These are phyloP conservation scores for Nemania abortiva DNA, from an alignment of 2,329 filamentous ascomycete genomes.

Conservation along the genomic window DNA sequence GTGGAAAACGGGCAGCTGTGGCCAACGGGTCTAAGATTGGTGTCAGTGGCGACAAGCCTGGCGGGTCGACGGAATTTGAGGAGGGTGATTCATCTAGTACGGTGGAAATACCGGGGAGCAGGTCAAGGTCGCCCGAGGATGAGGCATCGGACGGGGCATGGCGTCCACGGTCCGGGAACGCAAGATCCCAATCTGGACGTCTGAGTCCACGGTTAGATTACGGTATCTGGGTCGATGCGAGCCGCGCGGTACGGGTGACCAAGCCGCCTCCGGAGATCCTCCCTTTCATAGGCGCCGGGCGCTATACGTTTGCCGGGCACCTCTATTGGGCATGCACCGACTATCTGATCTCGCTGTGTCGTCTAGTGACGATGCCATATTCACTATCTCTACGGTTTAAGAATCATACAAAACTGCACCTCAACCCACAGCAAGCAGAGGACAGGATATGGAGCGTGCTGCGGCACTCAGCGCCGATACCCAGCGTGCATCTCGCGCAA, in stretches of 20 bases:
- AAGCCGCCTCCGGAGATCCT: constrained; percentile 41
- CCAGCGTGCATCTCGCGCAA: constrained; percentile 38
- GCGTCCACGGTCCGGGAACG: background rate
- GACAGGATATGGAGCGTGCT: constrained; percentile 28
- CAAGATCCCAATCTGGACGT: constrained; percentile 7
- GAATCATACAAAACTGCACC: constrained; percentile 5
- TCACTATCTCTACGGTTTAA: constrained; percentile 30
- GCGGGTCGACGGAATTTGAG: background rate
- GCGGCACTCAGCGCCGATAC: constrained; percentile 41
- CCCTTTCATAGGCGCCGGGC: constrained; percentile 46
- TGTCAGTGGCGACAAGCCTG: background rate
- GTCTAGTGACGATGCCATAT: constrained; percentile 29
- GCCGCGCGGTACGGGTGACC: constrained; percentile 38
- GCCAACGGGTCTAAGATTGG: background rate
- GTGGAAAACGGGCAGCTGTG: no score
- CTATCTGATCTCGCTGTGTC: constrained; percentile 41
- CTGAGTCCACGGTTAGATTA: constrained; percentile 39
- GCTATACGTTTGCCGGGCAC: constrained; percentile 45
- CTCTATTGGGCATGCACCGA: constrained; percentile 48
- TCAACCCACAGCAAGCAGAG: constrained; percentile 35
- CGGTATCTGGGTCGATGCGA: constrained; percentile 43
- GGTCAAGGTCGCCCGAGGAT: background rate
- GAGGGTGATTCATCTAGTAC: background rate
- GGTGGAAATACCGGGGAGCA: no score
- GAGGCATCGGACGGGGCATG: background rate